Percentiles rank a stretch among this genome's conserved stretches.
phyloP scores from a whole-genome alignment of 108 stramenopile genomes.

The Nitzschia sp. region DNA sequence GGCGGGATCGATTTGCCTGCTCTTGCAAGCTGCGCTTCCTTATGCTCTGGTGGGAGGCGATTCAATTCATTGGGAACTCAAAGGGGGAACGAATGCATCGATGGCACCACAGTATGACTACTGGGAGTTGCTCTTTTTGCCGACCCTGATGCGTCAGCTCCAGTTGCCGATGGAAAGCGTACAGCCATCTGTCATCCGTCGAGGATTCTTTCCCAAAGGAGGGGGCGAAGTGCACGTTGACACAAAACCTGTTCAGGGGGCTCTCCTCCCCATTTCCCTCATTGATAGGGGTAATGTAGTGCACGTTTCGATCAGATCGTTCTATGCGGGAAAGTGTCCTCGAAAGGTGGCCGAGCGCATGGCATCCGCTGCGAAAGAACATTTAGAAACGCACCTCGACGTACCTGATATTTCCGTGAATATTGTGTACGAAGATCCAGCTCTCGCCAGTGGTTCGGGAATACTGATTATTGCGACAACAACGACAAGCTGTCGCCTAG shows the following conservation, averaged over 20 bases:
- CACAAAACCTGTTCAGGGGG: slow-evolving; percentile 7
- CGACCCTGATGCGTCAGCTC: slow-evolving; percentile 16
- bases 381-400: slow-evolving; percentile 18
- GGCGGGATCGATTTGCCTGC: slow-evolving; percentile 69
- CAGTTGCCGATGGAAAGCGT: background rate
- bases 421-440: slow-evolving; percentile 35
- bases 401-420: slow-evolving; percentile 8
- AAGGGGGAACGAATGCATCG: slow-evolving; percentile 68
- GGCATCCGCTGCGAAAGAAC: slow-evolving; percentile 39
- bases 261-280: slow-evolving; percentile 47
- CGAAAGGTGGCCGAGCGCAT: slow-evolving; percentile 38
- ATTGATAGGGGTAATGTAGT: slow-evolving; percentile 41
- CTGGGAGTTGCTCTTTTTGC: slow-evolving; percentile 50
- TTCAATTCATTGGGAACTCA: slow-evolving; percentile 16
- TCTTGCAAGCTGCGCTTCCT: slow-evolving; percentile 62
- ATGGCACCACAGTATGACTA: slow-evolving; percentile 75
- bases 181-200: slow-evolving; percentile 17
- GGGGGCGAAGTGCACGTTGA: slow-evolving; percentile 46
- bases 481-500: slow-evolving; percentile 46
- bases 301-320: slow-evolving; percentile 39
- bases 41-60: slow-evolving; percentile 38
- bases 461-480: slow-evolving; percentile 61
- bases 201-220: slow-evolving; percentile 52
- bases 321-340: slow-evolving; percentile 54
- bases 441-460: slow-evolving; percentile 54